A percentile compares a stretch with the other conserved stretches of the same genome.
These are phyloP conservation scores for Fusarium algeriense DNA, from an alignment of 2,329 filamentous ascomycete species.

Conservation along the genomic window DNA sequence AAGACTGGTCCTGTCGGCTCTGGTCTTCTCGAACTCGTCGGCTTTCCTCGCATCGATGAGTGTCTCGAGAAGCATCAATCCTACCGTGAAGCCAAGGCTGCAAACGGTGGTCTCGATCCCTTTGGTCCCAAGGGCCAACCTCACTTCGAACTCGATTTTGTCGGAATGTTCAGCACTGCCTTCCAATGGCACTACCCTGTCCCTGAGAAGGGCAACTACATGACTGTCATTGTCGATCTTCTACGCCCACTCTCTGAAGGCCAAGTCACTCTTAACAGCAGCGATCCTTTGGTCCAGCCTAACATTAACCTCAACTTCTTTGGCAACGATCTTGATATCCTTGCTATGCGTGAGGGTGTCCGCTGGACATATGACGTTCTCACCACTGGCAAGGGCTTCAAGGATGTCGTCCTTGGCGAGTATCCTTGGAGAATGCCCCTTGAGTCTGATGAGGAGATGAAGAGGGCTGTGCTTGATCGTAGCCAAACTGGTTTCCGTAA, in stretches of 20 bases:
- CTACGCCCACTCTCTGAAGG: constrained; percentile 60
- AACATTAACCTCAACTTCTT: constrained; percentile 72
- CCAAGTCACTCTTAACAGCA: constrained; percentile 66
- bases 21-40: constrained; percentile 63
- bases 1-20: constrained; percentile 56
- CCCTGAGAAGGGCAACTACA: constrained; percentile 59
- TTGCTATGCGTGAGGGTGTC: constrained; percentile 70
- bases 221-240: constrained; percentile 67
- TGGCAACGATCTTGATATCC: constrained; percentile 65
- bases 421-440: constrained; percentile 73
- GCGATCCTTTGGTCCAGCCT: constrained; percentile 68
- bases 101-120: constrained; percentile 62
- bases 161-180: constrained; percentile 65
- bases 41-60: constrained; percentile 69
- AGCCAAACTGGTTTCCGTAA: constrained; percentile 67
- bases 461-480: constrained; percentile 67
- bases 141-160: constrained; percentile 73
- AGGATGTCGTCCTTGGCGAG: constrained; percentile 63
- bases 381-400: constrained; percentile 67
- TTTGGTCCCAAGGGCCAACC: constrained; percentile 69
- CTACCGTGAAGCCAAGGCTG: constrained; percentile 59
- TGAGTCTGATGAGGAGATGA: constrained; percentile 67
- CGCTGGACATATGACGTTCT: constrained; percentile 69
- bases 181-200: constrained; percentile 63
- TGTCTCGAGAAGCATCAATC: constrained; percentile 61